These are phyloP conservation scores for Chrysoporthe puriensis DNA, from an alignment of 2,329 filamentous ascomycete species.

Conservation along the genomic window DNA sequence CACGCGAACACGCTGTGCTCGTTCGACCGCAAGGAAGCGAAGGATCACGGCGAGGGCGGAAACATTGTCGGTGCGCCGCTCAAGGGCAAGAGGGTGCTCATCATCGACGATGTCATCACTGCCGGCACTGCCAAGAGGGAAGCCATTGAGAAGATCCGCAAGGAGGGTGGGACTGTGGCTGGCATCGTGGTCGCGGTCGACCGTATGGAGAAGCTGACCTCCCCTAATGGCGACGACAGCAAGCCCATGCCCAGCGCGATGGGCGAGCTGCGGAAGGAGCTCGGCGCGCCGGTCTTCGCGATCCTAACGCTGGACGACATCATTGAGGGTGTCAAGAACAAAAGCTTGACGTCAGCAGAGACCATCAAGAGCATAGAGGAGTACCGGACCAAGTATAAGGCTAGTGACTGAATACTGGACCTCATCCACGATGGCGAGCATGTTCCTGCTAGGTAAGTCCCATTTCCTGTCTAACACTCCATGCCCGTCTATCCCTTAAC, in stretches of 20 bases:
- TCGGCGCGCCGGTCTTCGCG: conserved; percentile 78
- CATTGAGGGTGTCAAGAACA: conserved; percentile 67
- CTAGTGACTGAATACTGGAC: conserved; percentile 50
- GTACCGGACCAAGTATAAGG: conserved; percentile 70
- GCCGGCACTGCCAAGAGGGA: conserved; percentile 93
- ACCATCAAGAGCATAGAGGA: conserved; percentile 71
- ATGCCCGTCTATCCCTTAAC: conserved; percentile 29
- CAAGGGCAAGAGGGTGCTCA: conserved; percentile 82
- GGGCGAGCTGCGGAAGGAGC: conserved; percentile 82
- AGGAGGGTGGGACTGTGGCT: conserved; percentile 81
- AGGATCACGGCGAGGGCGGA: conserved; percentile 94
- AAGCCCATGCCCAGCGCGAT: conserved; percentile 78
- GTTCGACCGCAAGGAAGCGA: conserved; percentile 95
- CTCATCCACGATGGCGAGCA: conserved; percentile 4
- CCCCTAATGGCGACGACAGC: conserved; percentile 66
- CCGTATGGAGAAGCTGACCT: conserved; percentile 79
- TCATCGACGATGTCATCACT: conserved; percentile 96
- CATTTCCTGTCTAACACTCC: conserved; percentile 18
- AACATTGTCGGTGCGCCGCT: conserved; percentile 87
- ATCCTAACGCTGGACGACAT: conserved; percentile 87
- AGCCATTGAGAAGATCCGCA: conserved; percentile 85
- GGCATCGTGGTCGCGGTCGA: conserved; percentile 90
- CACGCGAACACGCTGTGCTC: conserved; percentile 78
- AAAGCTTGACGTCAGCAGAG: conserved; percentile 61
- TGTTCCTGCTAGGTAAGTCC: conserved; percentile 24